Evolutionary conservation across 139 green algal genomes (phyloP).

Genomic region (Picochlorum sp.): DNA sequence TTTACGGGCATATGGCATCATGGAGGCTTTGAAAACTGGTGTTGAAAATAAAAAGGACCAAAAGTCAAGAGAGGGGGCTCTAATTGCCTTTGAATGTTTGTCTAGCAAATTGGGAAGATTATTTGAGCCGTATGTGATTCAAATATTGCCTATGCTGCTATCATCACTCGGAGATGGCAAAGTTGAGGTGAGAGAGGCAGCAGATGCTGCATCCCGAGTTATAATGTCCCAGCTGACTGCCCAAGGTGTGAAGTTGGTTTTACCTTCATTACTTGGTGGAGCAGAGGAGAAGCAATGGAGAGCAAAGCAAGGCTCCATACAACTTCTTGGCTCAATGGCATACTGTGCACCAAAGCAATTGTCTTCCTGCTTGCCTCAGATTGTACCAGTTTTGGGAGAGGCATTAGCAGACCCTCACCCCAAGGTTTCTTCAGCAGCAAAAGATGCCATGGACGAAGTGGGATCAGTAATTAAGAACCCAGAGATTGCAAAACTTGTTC

Average conservation of each 20-base stretch:
- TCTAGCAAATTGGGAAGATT: conserved; percentile 80
- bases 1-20: conserved; percentile 77
- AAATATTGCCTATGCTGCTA: conserved; percentile 88
- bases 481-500: conserved; percentile 78
- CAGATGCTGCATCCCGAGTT: conserved; percentile 62
- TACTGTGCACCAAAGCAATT: conserved; percentile 94
- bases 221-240: conserved; percentile 91
- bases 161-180: conserved; percentile 74
- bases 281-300: conserved; percentile 83
- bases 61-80: conserved; percentile 63
- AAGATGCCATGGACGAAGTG: conserved; percentile 72
- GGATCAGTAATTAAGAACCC: conserved; percentile 90
- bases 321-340: conserved; percentile 96
- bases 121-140: conserved; percentile 99
- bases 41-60: conserved; percentile 60
- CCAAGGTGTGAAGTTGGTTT: conserved; percentile 89
- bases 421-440: conserved; percentile 77
- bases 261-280: conserved; percentile 82
- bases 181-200: conserved; percentile 57
- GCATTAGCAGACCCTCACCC: conserved; percentile 81
- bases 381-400: conserved; percentile 78
- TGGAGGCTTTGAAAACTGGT: conserved; percentile 75
- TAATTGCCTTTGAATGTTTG: conserved; percentile 92
- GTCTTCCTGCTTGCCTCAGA: conserved; percentile 75
- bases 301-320: conserved; percentile 86